Percentiles rank a stretch among this genome's conserved stretches.
phyloP scores from a whole-genome alignment of 1,284 basidiomycete genomes.

The Earliella scabrosa region DNA sequence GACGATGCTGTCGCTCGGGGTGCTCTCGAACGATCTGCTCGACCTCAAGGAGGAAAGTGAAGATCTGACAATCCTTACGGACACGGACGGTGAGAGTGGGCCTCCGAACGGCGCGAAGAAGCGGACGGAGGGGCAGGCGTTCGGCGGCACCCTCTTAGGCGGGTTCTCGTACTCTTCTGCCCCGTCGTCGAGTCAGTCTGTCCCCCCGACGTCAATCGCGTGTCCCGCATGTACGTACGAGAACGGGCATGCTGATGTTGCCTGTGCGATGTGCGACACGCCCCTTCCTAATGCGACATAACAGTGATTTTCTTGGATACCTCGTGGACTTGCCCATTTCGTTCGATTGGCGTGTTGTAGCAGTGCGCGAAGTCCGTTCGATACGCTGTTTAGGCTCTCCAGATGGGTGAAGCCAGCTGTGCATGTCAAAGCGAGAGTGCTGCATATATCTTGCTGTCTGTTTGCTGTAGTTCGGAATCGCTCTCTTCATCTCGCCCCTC shows the following conservation, averaged over 20 bases:
- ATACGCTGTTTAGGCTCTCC: too few species aligned
- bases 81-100: slow-evolving; percentile 47
- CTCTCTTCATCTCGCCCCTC: too few species aligned
- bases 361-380: too few species aligned
- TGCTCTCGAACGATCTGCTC: slow-evolving; percentile 67
- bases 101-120: slow-evolving; percentile 32
- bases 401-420: too few species aligned
- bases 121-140: slow-evolving; percentile 68
- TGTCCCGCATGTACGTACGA: slow-evolving; percentile 37
- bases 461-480: too few species aligned
- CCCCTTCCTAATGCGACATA: slow-evolving; percentile 16
- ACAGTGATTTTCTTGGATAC: not conserved
- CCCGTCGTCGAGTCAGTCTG: slow-evolving; percentile 20
- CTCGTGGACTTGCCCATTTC: not conserved
- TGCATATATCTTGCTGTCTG: too few species aligned
- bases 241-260: slow-evolving; percentile 25
- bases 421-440: too few species aligned
- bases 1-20: slow-evolving; percentile 62
- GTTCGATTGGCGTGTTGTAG: not conserved
- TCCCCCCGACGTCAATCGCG: slow-evolving; percentile 14
- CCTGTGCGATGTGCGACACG: slow-evolving; percentile 35
- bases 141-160: slow-evolving; percentile 72
- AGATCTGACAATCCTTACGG: slow-evolving; percentile 55
- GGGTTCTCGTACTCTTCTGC: slow-evolving; percentile 16
- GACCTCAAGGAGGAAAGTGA: slow-evolving; percentile 69